Percentiles rank a stretch among this genome's conserved stretches.
Evolutionary conservation across 257 asterid species (phyloP).

Genomic region (Oldenlandia corymbosa): DNA sequence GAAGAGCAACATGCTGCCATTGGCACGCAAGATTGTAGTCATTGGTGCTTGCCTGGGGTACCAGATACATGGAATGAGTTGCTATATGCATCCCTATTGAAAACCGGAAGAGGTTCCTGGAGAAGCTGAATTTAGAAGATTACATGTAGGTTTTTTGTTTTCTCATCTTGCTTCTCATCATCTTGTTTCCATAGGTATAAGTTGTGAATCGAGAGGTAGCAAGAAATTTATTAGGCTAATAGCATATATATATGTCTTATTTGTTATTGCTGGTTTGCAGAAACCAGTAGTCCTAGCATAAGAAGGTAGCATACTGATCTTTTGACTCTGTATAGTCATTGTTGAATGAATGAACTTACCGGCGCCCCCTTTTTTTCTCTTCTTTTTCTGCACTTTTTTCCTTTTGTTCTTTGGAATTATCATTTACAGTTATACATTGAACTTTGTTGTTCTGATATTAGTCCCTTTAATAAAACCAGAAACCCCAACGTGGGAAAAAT

Average conservation of each 20-base stretch:
- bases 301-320: neutral
- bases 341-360: no score
- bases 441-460: no score
- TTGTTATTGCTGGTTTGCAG: neutral
- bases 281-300: neutral
- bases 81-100: constrained; percentile 64
- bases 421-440: neutral
- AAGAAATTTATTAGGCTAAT: neutral
- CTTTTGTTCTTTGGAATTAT: neutral
- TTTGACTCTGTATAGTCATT: neutral
- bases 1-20: constrained; percentile 31
- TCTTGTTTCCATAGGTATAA: neutral
- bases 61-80: constrained; percentile 95
- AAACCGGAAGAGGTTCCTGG: constrained; percentile 53
- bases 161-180: neutral
- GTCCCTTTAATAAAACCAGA: neutral
- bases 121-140: constrained; percentile 17
- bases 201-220: neutral
- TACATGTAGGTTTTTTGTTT: neutral
- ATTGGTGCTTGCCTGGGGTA: constrained; percentile 97
- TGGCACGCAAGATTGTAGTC: constrained; percentile 87
- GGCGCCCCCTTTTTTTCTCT: no score
- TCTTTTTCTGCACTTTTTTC: neutral
- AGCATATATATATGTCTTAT: neutral
- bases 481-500: neutral